These are phyloP conservation scores for Sporothrix brunneoviolacea DNA, from an alignment of 2,329 filamentous ascomycete genomes.

Conservation along the genomic window DNA sequence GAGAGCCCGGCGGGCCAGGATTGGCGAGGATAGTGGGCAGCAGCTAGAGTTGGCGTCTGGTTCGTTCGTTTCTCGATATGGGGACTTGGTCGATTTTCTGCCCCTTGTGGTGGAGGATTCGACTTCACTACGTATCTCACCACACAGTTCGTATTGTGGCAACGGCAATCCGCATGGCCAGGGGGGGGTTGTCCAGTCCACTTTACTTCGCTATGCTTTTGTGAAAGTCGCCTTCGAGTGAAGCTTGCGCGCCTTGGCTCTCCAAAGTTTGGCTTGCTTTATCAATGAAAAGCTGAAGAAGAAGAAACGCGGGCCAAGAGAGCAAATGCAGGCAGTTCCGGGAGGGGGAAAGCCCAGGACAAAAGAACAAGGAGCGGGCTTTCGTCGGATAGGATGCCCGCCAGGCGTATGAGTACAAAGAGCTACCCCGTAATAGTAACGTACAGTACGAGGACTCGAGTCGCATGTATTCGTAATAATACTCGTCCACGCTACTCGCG, in stretches of 20 bases:
- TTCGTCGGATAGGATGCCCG: no score
- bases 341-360: no score
- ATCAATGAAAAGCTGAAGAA: no score
- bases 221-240: slow-evolving; percentile 3
- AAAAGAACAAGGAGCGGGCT: no score
- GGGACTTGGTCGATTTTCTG: not conserved
- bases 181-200: slow-evolving; percentile 1
- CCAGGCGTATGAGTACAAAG: no score
- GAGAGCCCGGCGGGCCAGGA: not conserved
- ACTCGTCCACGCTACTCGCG: not conserved
- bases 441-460: no score
- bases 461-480: no score
- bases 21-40: slow-evolving; percentile 11
- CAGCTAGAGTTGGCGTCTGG: slow-evolving; percentile 6
- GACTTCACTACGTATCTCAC: not conserved
- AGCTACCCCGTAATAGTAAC: no score
- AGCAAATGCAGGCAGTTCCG: no score
- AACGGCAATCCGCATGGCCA: not conserved
- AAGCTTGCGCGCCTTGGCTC: not conserved
- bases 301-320: no score
- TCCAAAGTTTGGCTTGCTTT: not conserved
- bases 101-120: not conserved
- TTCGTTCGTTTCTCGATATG: slow-evolving; percentile 8
- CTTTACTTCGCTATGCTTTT: not conserved
- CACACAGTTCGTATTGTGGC: not conserved